A percentile compares a stretch with the other conserved stretches of the same genome.
These are phyloP conservation scores for Sporodiniella umbellata DNA, from an alignment of 371 early-diverging fungal species.

Conservation along the genomic window DNA sequence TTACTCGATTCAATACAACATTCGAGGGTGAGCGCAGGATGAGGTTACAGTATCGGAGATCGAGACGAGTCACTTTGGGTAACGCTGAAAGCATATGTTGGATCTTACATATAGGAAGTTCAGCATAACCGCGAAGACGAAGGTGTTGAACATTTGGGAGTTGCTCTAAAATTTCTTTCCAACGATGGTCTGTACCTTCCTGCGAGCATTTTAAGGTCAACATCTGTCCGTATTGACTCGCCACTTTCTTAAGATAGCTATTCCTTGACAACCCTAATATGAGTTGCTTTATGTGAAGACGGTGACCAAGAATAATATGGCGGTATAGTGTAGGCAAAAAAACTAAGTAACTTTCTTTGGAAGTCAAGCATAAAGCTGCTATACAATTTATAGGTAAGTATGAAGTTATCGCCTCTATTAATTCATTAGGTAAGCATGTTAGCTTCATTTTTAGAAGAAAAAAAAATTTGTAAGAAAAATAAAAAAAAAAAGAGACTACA, in stretches of 20 bases:
- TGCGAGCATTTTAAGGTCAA: conserved; percentile 35
- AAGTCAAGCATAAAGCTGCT: conserved; percentile 32
- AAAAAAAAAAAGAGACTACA: conserved; percentile 3
- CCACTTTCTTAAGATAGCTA: conserved; percentile 16
- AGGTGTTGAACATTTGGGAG: conserved; percentile 21
- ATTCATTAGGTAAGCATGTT: conserved; percentile 26
- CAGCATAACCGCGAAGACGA: conserved; percentile 33
- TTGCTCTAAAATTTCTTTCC: conserved; percentile 18
- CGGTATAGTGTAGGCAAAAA: conserved; percentile 35
- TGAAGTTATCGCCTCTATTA: conserved; percentile 18
- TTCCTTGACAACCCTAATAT: conserved; percentile 18
- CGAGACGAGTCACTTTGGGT: conserved; percentile 16
- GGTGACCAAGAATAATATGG: conserved; percentile 30
- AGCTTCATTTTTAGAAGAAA: not conserved
- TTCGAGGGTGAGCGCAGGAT: not conserved
- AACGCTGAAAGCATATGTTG: conserved; percentile 19
- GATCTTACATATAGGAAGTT: conserved; percentile 37
- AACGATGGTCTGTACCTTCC: conserved; percentile 24
- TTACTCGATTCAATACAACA: not conserved
- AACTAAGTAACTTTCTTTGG: conserved; percentile 17
- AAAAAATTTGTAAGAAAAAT: not conserved
- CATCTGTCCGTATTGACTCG: conserved; percentile 17
- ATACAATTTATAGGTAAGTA: conserved; percentile 21
- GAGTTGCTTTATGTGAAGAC: conserved; percentile 31
- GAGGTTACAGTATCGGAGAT: conserved; percentile 37